These are phyloP conservation scores for Rhodamnia argentea DNA, from an alignment of 345 rosid genomes.

Conservation along the genomic window DNA sequence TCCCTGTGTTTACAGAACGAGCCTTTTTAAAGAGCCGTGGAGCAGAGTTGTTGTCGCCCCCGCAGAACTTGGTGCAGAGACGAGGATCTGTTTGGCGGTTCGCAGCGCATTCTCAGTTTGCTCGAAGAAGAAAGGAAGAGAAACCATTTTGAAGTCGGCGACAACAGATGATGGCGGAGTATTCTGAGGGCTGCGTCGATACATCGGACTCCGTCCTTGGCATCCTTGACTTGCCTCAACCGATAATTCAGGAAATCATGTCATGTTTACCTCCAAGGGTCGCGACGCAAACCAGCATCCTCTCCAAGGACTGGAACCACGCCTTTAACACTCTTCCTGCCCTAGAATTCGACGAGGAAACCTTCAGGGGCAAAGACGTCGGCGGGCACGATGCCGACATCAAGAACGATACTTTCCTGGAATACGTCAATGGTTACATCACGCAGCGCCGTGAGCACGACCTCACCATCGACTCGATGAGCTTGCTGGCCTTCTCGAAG, in stretches of 20 bases:
- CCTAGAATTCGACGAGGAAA: neutral
- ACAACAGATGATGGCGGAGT: neutral
- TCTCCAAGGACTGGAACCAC: neutral
- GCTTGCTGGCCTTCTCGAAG: neutral
- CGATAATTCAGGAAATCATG: neutral
- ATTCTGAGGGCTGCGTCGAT: neutral
- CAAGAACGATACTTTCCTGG: neutral
- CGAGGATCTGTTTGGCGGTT: too few species aligned
- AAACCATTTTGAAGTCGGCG: too few species aligned
- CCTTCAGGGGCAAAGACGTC: neutral
- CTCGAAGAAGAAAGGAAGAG: too few species aligned
- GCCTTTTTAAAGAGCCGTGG: too few species aligned
- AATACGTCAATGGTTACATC: neutral
- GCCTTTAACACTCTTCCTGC: neutral
- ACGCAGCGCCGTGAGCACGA: neutral
- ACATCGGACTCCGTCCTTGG: too few species aligned
- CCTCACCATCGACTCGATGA: neutral
- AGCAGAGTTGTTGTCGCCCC: too few species aligned
- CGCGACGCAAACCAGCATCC: neutral
- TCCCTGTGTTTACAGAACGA: too few species aligned
- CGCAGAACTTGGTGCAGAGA: too few species aligned
- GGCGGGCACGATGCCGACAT: neutral
- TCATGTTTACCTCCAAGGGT: neutral
- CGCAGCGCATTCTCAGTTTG: too few species aligned
- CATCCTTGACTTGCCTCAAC: neutral